phyloP scores from a whole-genome alignment of 1,284 basidiomycete species.

The Coniophora puteana region DNA sequence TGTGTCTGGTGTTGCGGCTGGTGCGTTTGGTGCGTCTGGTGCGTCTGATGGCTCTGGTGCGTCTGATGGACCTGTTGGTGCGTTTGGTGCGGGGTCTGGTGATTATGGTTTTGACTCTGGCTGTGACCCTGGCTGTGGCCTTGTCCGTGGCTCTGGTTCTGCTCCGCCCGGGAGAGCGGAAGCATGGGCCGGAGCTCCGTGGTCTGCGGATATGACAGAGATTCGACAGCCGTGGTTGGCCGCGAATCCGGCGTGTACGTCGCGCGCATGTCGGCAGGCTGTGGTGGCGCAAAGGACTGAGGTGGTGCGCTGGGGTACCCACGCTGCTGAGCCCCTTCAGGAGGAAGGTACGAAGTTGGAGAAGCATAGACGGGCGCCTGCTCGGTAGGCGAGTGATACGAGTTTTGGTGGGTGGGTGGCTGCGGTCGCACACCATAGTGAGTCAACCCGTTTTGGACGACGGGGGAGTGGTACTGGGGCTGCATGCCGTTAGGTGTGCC shows the following conservation, averaged over 20 bases:
- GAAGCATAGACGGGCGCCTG: too few relatives aligned
- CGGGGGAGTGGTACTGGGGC: too few relatives aligned
- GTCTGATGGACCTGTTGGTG: slow-evolving; percentile 8
- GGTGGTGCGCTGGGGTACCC: too few relatives aligned
- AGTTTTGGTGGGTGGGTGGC: too few relatives aligned
- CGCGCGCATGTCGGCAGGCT: too few relatives aligned
- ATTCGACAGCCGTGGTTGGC: slow-evolving; percentile 1
- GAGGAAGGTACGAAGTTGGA: too few relatives aligned
- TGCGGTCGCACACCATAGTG: too few relatives aligned
- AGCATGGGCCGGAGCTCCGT: slow-evolving; percentile 2
- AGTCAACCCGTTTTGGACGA: too few relatives aligned
- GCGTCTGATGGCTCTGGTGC: slow-evolving; percentile 17
- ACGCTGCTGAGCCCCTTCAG: too few relatives aligned
- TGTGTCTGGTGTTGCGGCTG: slow-evolving; percentile 5
- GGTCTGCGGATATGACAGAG: slow-evolving; percentile 6
- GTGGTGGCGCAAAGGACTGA: too few relatives aligned
- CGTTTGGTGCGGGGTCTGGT: slow-evolving; percentile 9
- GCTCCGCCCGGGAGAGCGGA: slow-evolving; percentile 14
- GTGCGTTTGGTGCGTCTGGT: slow-evolving; percentile 24
- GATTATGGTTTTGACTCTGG: slow-evolving; percentile 11
- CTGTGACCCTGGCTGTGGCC: slow-evolving; percentile 4
- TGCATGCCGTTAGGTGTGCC: too few relatives aligned
- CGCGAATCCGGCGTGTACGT: slow-evolving; percentile 1
- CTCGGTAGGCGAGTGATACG: too few relatives aligned
- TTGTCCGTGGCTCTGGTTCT: slow-evolving; percentile 11